A percentile compares a stretch with the other conserved stretches of the same genome.
These are phyloP conservation scores for Trametes elegans DNA, from an alignment of 768 basidiomycete species.

Conservation along the genomic window DNA sequence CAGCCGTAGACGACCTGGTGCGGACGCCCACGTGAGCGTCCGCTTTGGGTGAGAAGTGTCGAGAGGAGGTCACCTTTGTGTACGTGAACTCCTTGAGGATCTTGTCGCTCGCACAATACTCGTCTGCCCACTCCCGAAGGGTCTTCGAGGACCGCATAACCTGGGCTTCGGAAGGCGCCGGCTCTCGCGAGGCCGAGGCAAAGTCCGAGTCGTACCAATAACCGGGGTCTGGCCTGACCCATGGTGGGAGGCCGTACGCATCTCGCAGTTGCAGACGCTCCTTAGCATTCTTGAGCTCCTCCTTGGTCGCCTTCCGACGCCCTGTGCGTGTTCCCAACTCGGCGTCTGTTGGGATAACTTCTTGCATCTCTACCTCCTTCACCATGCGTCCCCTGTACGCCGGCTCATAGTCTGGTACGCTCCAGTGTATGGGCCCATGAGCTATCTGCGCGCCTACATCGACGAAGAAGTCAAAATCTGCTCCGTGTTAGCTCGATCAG, in stretches of 20 bases:
- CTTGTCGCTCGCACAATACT: constrained; percentile 71
- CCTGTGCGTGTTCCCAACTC: background rate
- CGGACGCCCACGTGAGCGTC: constrained; percentile 25
- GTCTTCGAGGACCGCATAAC: constrained; percentile 55
- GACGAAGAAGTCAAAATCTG: constrained; percentile 66
- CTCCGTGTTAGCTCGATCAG: background rate
- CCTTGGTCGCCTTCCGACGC: constrained; percentile 39
- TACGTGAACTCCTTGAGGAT: constrained; percentile 78
- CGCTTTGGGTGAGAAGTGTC: background rate
- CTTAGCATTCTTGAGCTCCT: constrained; percentile 43
- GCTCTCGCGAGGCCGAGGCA: too few species aligned
- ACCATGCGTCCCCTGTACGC: constrained; percentile 65
- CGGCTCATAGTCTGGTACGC: constrained; percentile 59
- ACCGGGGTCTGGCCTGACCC: constrained; percentile 32
- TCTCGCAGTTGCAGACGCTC: constrained; percentile 45
- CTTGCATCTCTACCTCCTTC: constrained; percentile 45
- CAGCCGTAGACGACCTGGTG: constrained; percentile 64
- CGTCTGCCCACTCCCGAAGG: constrained; percentile 77
- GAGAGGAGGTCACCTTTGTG: constrained; percentile 46
- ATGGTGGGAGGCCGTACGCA: constrained; percentile 52
- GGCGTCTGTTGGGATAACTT: constrained; percentile 7
- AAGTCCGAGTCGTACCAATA: background rate
- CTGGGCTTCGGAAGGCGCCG: constrained; percentile 14
- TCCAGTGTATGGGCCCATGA: constrained; percentile 50
- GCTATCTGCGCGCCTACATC: constrained; percentile 46